Base-by-base conservation (phyloP, 345 rosid species). In the Lepidium aucheri region DNA sequence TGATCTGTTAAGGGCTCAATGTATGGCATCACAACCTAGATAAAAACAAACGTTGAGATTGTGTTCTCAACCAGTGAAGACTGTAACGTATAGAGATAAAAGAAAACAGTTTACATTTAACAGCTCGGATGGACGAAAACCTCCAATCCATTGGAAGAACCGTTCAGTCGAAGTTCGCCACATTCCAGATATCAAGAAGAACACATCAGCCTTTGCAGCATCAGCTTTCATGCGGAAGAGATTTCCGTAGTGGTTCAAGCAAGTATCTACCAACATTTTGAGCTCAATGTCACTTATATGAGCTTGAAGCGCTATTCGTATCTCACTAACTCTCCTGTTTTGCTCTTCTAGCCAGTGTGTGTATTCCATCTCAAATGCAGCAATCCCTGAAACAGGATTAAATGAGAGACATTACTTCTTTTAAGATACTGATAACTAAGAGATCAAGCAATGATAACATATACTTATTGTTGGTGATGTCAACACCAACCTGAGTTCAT, bases 71-170 rank as follows among this genome's bases (percentile, higher is more conserved):
- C 1, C 35, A 47, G 18, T 43, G 22, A 35, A 52, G 35, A 30
- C 51, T 18, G 28, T 8, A 46, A 63, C 36, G 45, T 63, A 41
- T 54, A 7, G 55, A 51, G 15, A 39, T 44, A 4, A 20, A 10
- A n/a, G n/a, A 34, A 30, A 61, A 0, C 0, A 5, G 52, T 54
- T 76, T 82, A 92, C 98, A 66, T 86, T 84, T 40, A 93, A 69
- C 60, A 93, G 82, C 62, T 88, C 94, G 0, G 96, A 93, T 26
- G 98, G 98, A 5, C 98, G 94, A 71, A 90, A 93, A 42, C 97
- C 97, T 52, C 96, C 98, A 30, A 90, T 88, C 95, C 97, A 94
- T 7, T 83, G 90, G 65, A 86, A 90, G 65, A 94, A 85, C 18
- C 88, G 85, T 49, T 92, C 96, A 0, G 88, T 81, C 10, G 96